Conservation (phyloP, 768 basidiomycete genomes). For the Sporobolomyces phaffii region DNA sequence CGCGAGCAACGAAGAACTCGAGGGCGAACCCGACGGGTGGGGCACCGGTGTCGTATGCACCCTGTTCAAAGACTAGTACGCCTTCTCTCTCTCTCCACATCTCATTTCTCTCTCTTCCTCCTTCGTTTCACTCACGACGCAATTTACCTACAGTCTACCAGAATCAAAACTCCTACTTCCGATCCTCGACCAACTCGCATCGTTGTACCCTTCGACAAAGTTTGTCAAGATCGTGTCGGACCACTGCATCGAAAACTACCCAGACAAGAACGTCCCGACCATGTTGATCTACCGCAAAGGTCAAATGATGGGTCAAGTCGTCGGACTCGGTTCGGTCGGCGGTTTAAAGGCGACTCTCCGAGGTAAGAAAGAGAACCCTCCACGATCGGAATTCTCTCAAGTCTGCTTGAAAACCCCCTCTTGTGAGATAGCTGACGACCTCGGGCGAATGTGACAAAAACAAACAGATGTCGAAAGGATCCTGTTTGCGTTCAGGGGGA, state of each 20-base stretch:
- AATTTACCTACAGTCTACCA: conserved; percentile 74
- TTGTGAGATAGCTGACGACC: too few species aligned
- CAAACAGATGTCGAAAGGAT: conserved; percentile 37
- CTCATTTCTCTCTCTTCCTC: neutral
- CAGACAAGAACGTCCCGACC: conserved; percentile 84
- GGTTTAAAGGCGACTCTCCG: conserved; percentile 62
- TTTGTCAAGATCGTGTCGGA: conserved; percentile 91
- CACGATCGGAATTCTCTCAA: too few species aligned
- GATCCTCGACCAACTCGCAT: conserved; percentile 66
- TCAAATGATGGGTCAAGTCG: conserved; percentile 77
- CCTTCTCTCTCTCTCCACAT: neutral
- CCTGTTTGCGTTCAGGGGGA: conserved; percentile 35
- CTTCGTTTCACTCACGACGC: neutral
- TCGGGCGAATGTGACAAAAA: neutral
- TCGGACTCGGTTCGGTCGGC: conserved; percentile 68
- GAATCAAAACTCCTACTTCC: conserved; percentile 68
- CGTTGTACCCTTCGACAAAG: conserved; percentile 82
- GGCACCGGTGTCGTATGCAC: conserved; percentile 93
- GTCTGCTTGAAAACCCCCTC: neutral
- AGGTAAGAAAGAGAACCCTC: conserved; percentile 53
- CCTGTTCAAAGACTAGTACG: conserved; percentile 90
- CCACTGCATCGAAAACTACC: conserved; percentile 79
- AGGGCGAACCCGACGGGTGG: conserved; percentile 52
- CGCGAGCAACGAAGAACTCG: conserved; percentile 65
- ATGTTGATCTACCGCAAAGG: conserved; percentile 86